Base-by-base conservation (phyloP, 1,139 yeast genomes). In the Kodamaea fungicola region DNA sequence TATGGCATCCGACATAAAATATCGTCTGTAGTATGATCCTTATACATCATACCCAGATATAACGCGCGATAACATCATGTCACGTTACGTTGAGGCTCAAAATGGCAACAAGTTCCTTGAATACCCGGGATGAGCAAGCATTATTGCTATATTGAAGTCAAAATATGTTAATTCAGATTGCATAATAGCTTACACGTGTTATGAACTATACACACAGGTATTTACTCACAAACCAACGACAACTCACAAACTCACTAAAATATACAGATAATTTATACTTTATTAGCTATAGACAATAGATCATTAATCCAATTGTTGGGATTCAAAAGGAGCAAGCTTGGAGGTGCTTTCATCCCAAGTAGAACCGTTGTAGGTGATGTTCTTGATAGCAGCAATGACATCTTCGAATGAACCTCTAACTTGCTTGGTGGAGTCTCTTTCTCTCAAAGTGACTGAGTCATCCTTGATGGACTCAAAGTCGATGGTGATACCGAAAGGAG, bases 401-500 rank as follows among this genome's bases (percentile, higher is more conserved):
- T 81, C 92, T 39, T 77, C 82, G 44, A 82, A 76, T 12, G 88
- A 69, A 46, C 98, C 99, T 76, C 99, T 88, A 36, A 90, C 97
- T 74, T 94, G 99, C 59, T 81, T 83, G 33, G 98, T 94, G 37
- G 95, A 76, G 63, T 94, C 99, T 74, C 99, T 88, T 67, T 94
- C 98, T 76, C 99, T 88, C 58, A 94, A 76, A 33, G 99, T 94
- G 49, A 94, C 85, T 10, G 97, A 83, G 38, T 80, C 80, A 58
- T 94, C 97, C 62, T 85, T 80, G 45, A 85, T 78, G 38, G 96
- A 83, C 49, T 94, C 97, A 64, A 94, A 94, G 67, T 94, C 99
- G 54, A 94, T 85, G 49, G 99, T 94, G 63, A 94, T 80, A 65
- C 99, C 99, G 59, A 92, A 94, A 52, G 99, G 98, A 42, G 98